A percentile compares a stretch with the other conserved stretches of the same genome.
Evolutionary conservation across 805 yeast species (phyloP).

Genomic region (Candida koratica): DNA sequence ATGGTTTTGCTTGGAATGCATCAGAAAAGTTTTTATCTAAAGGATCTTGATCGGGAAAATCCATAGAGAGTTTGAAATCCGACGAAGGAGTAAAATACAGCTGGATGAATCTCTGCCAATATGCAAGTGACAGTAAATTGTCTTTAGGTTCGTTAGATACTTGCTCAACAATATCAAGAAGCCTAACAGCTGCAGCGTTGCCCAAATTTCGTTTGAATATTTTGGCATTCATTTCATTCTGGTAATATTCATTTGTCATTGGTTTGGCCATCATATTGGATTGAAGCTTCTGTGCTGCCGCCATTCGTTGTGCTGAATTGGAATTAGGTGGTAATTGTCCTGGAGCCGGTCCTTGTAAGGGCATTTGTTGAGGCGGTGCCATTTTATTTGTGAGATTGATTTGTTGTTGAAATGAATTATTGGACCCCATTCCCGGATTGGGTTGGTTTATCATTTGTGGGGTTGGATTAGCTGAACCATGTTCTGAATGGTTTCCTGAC

Average conservation of each 20-base stretch:
- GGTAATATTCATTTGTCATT: slow-evolving; percentile 11
- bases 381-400: slow-evolving; percentile 5
- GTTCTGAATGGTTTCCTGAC: slow-evolving; percentile 14
- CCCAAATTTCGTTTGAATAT: slow-evolving; percentile 39
- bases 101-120: slow-evolving; percentile 35
- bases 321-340: slow-evolving; percentile 5
- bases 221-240: slow-evolving; percentile 31
- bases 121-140: slow-evolving; percentile 26
- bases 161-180: slow-evolving; percentile 38
- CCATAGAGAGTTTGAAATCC: slow-evolving; percentile 26
- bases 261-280: slow-evolving; percentile 5
- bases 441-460: slow-evolving; percentile 28
- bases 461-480: slow-evolving; percentile 26
- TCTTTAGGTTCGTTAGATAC: slow-evolving; percentile 31
- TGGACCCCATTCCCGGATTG: slow-evolving; percentile 14
- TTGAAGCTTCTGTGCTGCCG: slow-evolving; percentile 3
- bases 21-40: slow-evolving; percentile 15
- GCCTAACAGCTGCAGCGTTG: slow-evolving; percentile 39
- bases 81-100: slow-evolving; percentile 32
- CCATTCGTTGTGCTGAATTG: slow-evolving; percentile 4
- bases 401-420: slow-evolving; percentile 8
- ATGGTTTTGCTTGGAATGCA: slow-evolving; percentile 39
- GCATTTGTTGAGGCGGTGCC: slow-evolving; percentile 5
- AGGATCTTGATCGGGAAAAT: slow-evolving; percentile 14
- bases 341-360: slow-evolving; percentile 2